Percentiles rank a stretch among this genome's conserved stretches.
Conservation (phyloP, 352 stramenopile species). For the Thalassiosira livingstoniorum region DNA sequence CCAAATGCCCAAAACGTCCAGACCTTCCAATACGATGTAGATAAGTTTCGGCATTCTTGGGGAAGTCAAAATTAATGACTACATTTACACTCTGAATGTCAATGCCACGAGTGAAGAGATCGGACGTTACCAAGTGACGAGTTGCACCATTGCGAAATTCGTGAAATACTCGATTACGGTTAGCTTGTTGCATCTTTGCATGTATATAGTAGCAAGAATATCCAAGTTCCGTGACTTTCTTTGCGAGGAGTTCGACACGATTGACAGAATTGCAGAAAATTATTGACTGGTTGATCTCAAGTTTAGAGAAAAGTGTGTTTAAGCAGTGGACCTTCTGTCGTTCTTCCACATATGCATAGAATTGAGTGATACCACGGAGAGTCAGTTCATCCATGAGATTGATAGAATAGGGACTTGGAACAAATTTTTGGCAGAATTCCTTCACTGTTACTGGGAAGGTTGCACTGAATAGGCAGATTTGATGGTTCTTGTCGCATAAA, state of each 20-base stretch:
- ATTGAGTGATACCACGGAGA: constrained; percentile 98
- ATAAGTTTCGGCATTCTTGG: constrained; percentile 99
- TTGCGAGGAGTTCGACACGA: constrained; percentile 98
- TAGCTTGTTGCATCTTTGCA: constrained; percentile 99
- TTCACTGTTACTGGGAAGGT: constrained; percentile 99
- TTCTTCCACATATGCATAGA: constrained; percentile 99
- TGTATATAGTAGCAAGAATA: constrained; percentile 99
- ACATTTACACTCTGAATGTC: constrained; percentile 99
- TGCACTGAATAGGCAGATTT: constrained; percentile 99
- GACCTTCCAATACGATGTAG: constrained; percentile 99
- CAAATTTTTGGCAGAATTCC: constrained; percentile 98
- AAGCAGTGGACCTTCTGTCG: constrained; percentile 99
- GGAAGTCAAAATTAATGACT: constrained; percentile 99
- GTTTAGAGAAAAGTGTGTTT: constrained; percentile 98
- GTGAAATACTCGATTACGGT: constrained; percentile 99
- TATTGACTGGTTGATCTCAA: constrained; percentile 99
- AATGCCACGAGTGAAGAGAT: constrained; percentile 99
- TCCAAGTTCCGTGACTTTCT: constrained; percentile 99
- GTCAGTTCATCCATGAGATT: constrained; percentile 99
- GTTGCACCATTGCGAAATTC: constrained; percentile 98
- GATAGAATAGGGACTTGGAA: constrained; percentile 98
- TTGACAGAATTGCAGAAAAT: constrained; percentile 99
- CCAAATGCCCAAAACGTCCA: constrained; percentile 98
- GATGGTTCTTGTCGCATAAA: constrained; percentile 93
- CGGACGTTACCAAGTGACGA: constrained; percentile 96